Evolutionary conservation across 306 rosid species (phyloP).

Genomic region (Castanopsis chinensis): DNA sequence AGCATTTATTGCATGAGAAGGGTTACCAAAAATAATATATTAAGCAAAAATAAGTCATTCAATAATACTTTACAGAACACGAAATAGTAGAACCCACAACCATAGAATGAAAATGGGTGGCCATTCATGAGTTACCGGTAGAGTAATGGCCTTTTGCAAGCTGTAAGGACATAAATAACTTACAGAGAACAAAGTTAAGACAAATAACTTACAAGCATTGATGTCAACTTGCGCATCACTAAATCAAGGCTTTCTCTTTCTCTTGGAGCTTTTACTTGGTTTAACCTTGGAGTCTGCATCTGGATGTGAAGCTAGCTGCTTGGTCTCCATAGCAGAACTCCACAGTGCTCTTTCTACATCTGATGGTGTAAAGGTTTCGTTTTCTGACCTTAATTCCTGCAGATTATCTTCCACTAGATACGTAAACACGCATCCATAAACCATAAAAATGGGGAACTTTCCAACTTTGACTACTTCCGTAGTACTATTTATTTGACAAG

Average conservation of each 20-base stretch:
- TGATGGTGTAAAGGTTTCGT: conserved; percentile 59
- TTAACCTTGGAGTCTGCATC: conserved; percentile 36
- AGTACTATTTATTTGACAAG: not conserved
- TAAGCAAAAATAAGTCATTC: not conserved
- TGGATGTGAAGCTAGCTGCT: conserved; percentile 36
- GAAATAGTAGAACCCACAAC: not conserved
- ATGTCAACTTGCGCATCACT: not conserved
- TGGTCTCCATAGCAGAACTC: conserved; percentile 55
- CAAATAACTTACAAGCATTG: conserved; percentile 4
- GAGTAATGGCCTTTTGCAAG: not conserved
- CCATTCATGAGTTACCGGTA: not conserved
- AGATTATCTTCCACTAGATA: conserved; percentile 17
- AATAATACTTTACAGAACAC: not conserved
- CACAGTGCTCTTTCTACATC: conserved; percentile 90
- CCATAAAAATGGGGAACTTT: not conserved
- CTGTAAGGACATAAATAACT: not conserved
- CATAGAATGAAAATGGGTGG: not conserved
- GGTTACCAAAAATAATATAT: not conserved
- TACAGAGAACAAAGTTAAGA: not conserved
- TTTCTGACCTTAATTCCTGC: conserved; percentile 79
- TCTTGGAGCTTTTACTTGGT: conserved; percentile 38
- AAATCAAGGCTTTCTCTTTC: conserved; percentile 69
- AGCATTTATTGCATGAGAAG: not conserved
- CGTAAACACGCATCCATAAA: not conserved
- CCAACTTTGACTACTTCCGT: not conserved